phyloP scores from a whole-genome alignment of 2,329 filamentous ascomycete genomes.

The Lojkania enalia region DNA sequence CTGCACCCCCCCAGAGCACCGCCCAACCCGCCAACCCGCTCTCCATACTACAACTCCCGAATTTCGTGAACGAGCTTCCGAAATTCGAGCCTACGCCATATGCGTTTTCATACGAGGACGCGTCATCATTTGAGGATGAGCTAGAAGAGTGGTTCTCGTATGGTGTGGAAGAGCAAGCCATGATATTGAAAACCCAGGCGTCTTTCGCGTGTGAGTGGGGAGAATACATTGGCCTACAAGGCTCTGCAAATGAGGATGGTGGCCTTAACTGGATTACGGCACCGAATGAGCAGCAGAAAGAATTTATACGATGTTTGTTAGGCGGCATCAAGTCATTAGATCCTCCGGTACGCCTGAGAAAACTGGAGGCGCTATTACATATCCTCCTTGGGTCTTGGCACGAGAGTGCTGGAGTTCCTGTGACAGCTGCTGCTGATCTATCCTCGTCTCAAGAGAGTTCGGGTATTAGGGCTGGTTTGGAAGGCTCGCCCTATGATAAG shows the following conservation, averaged over 20 bases:
- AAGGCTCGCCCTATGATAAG: slow-evolving; percentile 24
- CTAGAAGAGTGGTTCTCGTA: slow-evolving; percentile 98
- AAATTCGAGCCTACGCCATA: slow-evolving; percentile 59
- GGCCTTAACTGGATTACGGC: slow-evolving; percentile 68
- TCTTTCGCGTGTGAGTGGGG: slow-evolving; percentile 78
- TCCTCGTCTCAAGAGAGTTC: slow-evolving; percentile 18
- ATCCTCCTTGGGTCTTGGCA: slow-evolving; percentile 54
- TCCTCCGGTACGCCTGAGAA: slow-evolving; percentile 34
- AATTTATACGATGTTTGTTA: slow-evolving; percentile 58
- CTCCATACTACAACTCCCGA: slow-evolving; percentile 52
- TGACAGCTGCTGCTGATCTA: slow-evolving; percentile 11
- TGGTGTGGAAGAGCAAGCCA: slow-evolving; percentile 79
- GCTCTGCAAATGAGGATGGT: slow-evolving; percentile 45
- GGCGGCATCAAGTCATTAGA: slow-evolving; percentile 35
- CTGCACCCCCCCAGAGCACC: slow-evolving; percentile 33
- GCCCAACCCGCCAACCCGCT: slow-evolving; percentile 48
- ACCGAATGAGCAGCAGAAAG: slow-evolving; percentile 57
- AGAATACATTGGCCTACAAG: slow-evolving; percentile 43
- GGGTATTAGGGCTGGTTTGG: slow-evolving; percentile 6
- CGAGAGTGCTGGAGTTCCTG: slow-evolving; percentile 51
- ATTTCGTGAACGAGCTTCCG: slow-evolving; percentile 50
- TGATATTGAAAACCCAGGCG: slow-evolving; percentile 73
- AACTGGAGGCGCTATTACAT: slow-evolving; percentile 52
- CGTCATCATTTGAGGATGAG: slow-evolving; percentile 73
- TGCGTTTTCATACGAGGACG: slow-evolving; percentile 69